Evolutionary conservation across 768 basidiomycete genomes (phyloP), one percentile per base, ranked within the genome.

Genomic region (Ramaria sp.): DNA sequence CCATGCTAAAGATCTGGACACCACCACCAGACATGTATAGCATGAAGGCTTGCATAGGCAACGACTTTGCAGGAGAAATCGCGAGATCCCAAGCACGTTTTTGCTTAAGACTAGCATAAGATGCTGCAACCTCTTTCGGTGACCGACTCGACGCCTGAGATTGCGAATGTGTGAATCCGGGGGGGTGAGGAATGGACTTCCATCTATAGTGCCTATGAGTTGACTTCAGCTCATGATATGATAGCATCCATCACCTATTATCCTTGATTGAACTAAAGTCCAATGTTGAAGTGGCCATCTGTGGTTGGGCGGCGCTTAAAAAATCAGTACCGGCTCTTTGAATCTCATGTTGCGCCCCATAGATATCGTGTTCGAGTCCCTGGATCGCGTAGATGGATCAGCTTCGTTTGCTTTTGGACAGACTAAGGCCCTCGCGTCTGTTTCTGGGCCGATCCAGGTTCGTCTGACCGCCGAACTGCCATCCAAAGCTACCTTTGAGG

Each of bases 1-100:
- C 92, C 74, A 97, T 90, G 69, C 91, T 94, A 68, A 97, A 96
- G 41, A 97, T 85, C 68, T 97, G 94, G 13, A 97, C 86, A 48
- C 91, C 90, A 12, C 90, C 85, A 34, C 94, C 94, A 20, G 92
- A 94, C 88, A 97, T 95, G 78, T 97, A 97, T 32, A 97, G 76
- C 94, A 97, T 97, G 71, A 97, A 87, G 4, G 85, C 91, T 64
- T 97, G 92, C 94, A 96, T 96, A 3, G 93, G 93, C 25, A 97
- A 75, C 13, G 83, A 81, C 68, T 97, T 96, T 32, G 88, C 89
- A 0, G 93, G 93, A 3, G 79, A 72, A 48, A 83, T 77, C 37
- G 90, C 90, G 39, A 88, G 73, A 58, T 91, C 88, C 86, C 90
- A 89, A 41, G 90, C 90, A 25, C 88, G 82, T 62, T 78, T 83